These are phyloP conservation scores for Carnegiea gigantea DNA, from an alignment of 179 eudicot species.

Conservation along the genomic window DNA sequence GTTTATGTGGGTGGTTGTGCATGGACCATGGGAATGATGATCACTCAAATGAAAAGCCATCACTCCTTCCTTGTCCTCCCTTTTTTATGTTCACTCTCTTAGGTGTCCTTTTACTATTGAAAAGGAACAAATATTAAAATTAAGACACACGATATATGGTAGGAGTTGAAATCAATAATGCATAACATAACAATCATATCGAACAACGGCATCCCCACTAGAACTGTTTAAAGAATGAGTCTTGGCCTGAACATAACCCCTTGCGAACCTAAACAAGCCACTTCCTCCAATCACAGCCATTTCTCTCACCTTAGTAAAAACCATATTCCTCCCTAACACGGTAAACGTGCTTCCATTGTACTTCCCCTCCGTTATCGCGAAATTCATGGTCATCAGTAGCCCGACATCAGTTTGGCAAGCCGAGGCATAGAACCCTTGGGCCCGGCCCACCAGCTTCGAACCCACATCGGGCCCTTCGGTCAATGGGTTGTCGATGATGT, in stretches of 20 bases:
- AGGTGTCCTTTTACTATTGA: no score
- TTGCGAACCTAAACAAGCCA: conserved; percentile 27
- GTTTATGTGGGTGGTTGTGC: neutral
- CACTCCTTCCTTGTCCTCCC: neutral
- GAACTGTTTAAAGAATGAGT: conserved; percentile 14
- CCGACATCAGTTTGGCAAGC: conserved; percentile 19
- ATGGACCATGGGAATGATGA: neutral
- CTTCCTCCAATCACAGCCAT: conserved; percentile 30
- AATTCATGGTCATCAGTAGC: conserved; percentile 30
- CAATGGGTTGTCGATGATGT: conserved; percentile 40
- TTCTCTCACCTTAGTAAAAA: conserved; percentile 23
- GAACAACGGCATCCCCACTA: conserved; percentile 22
- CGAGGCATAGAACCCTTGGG: conserved; percentile 33
- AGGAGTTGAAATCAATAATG: conserved; percentile 17
- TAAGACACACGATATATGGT: no score
- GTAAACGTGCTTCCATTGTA: conserved; percentile 28
- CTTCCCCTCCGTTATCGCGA: conserved; percentile 24
- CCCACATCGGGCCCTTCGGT: conserved; percentile 31
- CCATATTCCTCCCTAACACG: conserved; percentile 29
- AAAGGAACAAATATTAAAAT: no score
- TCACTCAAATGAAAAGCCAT: neutral
- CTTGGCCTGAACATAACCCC: conserved; percentile 29
- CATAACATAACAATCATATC: conserved; percentile 29
- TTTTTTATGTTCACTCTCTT: no score
- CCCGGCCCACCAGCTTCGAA: conserved; percentile 32